Percentiles rank a stretch among this genome's conserved stretches.
Evolutionary conservation across 1,284 basidiomycete species (phyloP).

Genomic region (Leccinum ponderosum): DNA sequence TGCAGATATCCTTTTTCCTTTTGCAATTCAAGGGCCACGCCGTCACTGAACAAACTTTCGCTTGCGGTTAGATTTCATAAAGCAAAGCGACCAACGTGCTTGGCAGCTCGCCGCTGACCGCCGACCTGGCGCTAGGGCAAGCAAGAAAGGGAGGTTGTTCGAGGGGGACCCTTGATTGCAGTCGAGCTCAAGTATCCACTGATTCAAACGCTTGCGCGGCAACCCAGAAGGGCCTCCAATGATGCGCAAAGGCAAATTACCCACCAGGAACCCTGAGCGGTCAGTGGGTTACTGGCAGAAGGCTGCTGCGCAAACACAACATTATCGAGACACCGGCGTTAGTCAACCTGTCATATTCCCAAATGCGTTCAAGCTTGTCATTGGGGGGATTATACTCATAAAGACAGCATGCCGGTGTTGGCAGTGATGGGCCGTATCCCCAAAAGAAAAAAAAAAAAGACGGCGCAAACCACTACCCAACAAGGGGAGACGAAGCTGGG

Average conservation of each 20-base stretch:
- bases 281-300: constrained; percentile 6
- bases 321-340: constrained; percentile 8
- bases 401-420: constrained; percentile 6
- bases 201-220: background rate
- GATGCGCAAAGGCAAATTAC: background rate
- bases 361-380: background rate
- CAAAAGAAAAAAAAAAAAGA: constrained; percentile 1
- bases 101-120: constrained; percentile 2
- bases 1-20: constrained; percentile 12
- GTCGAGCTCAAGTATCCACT: constrained; percentile 2
- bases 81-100: constrained; percentile 7
- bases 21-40: constrained; percentile 14
- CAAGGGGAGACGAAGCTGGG: constrained; percentile 3
- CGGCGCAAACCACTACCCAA: constrained; percentile 6
- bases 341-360: constrained; percentile 4
- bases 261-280: constrained; percentile 21
- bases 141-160: background rate
- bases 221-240: background rate
- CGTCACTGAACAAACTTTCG: background rate
- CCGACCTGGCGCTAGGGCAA: constrained; percentile 20
- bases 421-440: constrained; percentile 2
- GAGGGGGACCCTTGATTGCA: constrained; percentile 18
- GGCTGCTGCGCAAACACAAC: constrained; percentile 20
- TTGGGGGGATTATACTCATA: constrained; percentile 4
- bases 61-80: background rate